Evolutionary conservation across 306 rosid species (phyloP), one percentile per base, ranked within the genome.

Genomic region (Abrus precatorius): DNA sequence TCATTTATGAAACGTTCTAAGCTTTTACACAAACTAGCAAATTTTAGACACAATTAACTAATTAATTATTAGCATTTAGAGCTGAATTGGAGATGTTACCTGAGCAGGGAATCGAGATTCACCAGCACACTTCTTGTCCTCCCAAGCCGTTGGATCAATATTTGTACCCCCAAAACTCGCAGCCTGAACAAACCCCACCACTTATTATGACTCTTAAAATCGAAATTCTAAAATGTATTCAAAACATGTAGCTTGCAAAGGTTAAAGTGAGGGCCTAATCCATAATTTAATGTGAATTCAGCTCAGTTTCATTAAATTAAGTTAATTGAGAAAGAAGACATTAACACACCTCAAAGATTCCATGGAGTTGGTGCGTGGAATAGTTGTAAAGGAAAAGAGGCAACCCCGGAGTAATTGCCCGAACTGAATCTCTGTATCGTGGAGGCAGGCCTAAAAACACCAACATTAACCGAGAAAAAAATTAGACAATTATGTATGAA

Each of bases 71-170:
- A 64, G n/a, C 2, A 65, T 65, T 41, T 20, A 41, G 30, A 41
- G 27, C 47, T 68, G 73, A 52, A 40, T 49, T 69, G 14, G n/a
- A 50, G 60, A 73, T 76, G 62, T 52, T 72, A 92, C 98, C 97
- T 95, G 99, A 84, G 99, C 98, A 54, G 99, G 99, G 84, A 96
- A 96, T 54, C 99, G 98, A 40, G 99, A 96, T 78, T 96, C 99
- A 7, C 99, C 99, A 1, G 84, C 65, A 57, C 97, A 93, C 84
- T 96, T 96, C 88, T 96, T 96, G 80, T 96, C 99, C 86, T 93
- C 99, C 99, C 99, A 96, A 67, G 99, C 99, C 5, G 86, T 76
- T 43, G 98, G 97, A 88, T 96, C 99, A 61, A 93, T 93, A 75
- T 96, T 96, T 20, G 94, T 78, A 32, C 98, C 99, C 52, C 99